phyloP scores from a whole-genome alignment of 495 filamentous ascomycete species.

The Penicillium soppii region DNA sequence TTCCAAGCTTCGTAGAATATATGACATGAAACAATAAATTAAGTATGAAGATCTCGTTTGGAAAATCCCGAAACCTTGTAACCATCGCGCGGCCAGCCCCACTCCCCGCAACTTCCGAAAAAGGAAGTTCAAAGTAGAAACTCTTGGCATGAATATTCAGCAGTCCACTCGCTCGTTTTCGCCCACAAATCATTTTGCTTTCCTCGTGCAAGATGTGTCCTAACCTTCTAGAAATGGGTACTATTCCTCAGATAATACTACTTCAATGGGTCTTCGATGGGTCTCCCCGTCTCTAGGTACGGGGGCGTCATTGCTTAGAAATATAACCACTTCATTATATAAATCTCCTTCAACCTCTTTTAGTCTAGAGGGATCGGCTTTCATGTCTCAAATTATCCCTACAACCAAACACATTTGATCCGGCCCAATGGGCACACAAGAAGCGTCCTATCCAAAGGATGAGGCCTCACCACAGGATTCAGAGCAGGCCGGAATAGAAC shows the following conservation, averaged over 20 bases:
- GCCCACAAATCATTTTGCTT: conserved; percentile 2
- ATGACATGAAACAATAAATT: too few relatives aligned
- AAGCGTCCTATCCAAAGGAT: not conserved
- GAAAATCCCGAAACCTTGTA: not conserved
- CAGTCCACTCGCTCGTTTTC: not conserved
- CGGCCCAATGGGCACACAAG: not conserved
- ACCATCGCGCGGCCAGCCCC: conserved; percentile 7
- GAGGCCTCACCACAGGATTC: not conserved
- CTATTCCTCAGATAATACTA: not conserved
- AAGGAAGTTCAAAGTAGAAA: conserved; percentile 13
- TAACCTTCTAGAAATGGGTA: conserved; percentile 1
- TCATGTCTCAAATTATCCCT: not conserved
- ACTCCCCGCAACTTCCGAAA: conserved; percentile 24
- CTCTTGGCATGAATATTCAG: conserved; percentile 11
- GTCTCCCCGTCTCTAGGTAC: not conserved
- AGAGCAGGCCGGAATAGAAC: not conserved
- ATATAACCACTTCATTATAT: not conserved
- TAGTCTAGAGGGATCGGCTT: too few relatives aligned
- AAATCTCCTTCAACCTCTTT: not conserved
- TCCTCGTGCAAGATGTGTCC: not conserved
- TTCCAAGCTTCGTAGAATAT: not conserved
- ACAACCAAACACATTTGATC: not conserved
- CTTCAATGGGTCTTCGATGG: conserved; percentile 4
- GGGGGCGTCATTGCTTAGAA: conserved; percentile 5
- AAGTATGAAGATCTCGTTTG: too few relatives aligned